Percentiles rank a stretch among this genome's conserved stretches.
Evolutionary conservation across 371 early-diverging fungal genomes (phyloP).

Genomic region (Lichtheimia ramosa): DNA sequence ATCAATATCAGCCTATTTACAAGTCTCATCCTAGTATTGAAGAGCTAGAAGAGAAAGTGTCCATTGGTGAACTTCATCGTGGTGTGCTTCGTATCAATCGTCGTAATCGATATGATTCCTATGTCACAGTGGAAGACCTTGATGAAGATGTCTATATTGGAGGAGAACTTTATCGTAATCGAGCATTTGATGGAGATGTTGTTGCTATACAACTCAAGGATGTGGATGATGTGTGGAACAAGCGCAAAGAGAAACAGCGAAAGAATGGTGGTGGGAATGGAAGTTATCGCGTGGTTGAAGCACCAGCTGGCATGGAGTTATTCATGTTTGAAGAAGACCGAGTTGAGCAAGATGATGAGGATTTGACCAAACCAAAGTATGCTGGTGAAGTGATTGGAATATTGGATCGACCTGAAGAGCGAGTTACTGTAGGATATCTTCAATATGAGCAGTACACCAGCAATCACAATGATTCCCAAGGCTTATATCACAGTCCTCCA

Average conservation of each 20-base stretch:
- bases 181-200: slow-evolving; percentile 76
- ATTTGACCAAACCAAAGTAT: slow-evolving; percentile 41
- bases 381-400: slow-evolving; percentile 60
- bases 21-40: neutral
- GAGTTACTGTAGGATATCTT: slow-evolving; percentile 13
- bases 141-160: slow-evolving; percentile 58
- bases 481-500: too few species aligned
- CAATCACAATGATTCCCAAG: too few species aligned
- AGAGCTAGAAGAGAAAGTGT: slow-evolving; percentile 11
- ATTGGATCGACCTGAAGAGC: slow-evolving; percentile 34
- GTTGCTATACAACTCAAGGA: slow-evolving; percentile 65
- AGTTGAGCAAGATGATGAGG: slow-evolving; percentile 26
- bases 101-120: slow-evolving; percentile 62
- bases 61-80: slow-evolving; percentile 15
- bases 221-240: slow-evolving; percentile 37
- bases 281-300: too few species aligned
- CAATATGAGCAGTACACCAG: too few species aligned
- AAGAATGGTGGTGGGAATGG: slow-evolving; percentile 10
- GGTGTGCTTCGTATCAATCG: slow-evolving; percentile 73
- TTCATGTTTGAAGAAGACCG: neutral
- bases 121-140: slow-evolving; percentile 52
- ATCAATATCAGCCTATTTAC: too few species aligned
- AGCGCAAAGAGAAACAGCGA: slow-evolving; percentile 15
- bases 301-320: neutral
- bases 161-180: slow-evolving; percentile 63